Evolutionary conservation across 2,329 filamentous ascomycete species (phyloP), one percentile per base, ranked within the genome.

Genomic region (Curvularia spicifera): DNA sequence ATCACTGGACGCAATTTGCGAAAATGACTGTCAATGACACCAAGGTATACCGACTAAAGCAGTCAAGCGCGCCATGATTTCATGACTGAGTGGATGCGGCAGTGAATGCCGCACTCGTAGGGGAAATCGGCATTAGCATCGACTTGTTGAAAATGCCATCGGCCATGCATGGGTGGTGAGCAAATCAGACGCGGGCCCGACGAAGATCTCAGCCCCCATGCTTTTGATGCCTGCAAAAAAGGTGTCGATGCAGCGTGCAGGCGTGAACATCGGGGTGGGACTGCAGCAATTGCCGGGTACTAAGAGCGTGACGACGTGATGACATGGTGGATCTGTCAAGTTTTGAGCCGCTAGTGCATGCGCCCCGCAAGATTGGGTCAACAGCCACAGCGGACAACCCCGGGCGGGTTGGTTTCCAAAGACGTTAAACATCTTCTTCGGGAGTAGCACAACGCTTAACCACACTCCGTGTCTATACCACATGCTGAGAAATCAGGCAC

Each of bases 61-160:
- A 45, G 56, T 42, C 50, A 60, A 54, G 51, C 39, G 47, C 24
- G 43, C 56, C 51, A 75, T 76, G 74, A 76, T 68, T 72, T 76
- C 74, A 76, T 76, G 71, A 74, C 70, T 60, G 63, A 57, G 48
- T 64, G 35, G 61, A 73, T 58, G 55, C 66, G 71, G 71, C 54
- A 69, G 59, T 55, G 63, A 47, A 46, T 46, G 57, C 54, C 59
- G 55, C 61, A 50, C 22, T 52, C 59, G 69, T 65, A 44, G 58
- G 53, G 22, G 50, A 68, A 66, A 59, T 52, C 58, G 51, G 53
- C 61, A 50, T 61, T 47, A 48, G 64, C 64, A 69, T 65, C 62
- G 55, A 44, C 56, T 60, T 68, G 37, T 57, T 46, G 53, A 31
- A 31, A 58, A 53, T 53, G 46, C 40, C 51, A 64, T 61, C 65